Conservation (phyloP, 1,284 basidiomycete species). For the Schizophyllum commune region DNA sequence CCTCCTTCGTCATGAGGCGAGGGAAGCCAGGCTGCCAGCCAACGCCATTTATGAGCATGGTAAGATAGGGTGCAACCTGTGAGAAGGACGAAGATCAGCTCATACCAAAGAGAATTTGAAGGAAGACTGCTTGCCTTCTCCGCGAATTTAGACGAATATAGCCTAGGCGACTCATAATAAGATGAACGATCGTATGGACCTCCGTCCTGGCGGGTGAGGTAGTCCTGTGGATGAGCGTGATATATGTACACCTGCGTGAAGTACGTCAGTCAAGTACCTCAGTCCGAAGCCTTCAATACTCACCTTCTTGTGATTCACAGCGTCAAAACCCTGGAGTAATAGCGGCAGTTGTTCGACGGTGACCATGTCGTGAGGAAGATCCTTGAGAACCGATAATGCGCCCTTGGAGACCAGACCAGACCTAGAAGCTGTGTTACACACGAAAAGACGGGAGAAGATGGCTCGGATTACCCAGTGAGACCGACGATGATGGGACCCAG, state of each 20-base stretch:
- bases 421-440: constrained; percentile 25
- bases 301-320: constrained; percentile 17
- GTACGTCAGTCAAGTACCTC: neutral
- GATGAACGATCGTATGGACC: constrained; percentile 51
- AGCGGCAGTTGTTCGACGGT: constrained; percentile 47
- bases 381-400: constrained; percentile 60
- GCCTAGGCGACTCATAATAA: constrained; percentile 66
- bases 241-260: constrained; percentile 64
- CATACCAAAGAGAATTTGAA: too few relatives aligned
- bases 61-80: constrained; percentile 74
- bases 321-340: constrained; percentile 38
- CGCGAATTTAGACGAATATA: constrained; percentile 63
- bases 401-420: constrained; percentile 78
- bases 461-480: constrained; percentile 62
- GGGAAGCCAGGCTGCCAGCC: constrained; percentile 79
- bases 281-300: neutral
- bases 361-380: constrained; percentile 62
- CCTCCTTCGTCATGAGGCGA: constrained; percentile 64
- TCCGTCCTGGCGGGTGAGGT: constrained; percentile 53
- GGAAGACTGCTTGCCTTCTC: constrained; percentile 42
- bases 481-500: constrained; percentile 78
- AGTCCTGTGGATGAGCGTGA: constrained; percentile 64
- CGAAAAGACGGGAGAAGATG: neutral
- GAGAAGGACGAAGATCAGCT: neutral
- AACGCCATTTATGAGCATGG: constrained; percentile 77